These are phyloP conservation scores for Pseudozyma sp. DNA, from an alignment of 1,284 basidiomycete species.

Conservation along the genomic window DNA sequence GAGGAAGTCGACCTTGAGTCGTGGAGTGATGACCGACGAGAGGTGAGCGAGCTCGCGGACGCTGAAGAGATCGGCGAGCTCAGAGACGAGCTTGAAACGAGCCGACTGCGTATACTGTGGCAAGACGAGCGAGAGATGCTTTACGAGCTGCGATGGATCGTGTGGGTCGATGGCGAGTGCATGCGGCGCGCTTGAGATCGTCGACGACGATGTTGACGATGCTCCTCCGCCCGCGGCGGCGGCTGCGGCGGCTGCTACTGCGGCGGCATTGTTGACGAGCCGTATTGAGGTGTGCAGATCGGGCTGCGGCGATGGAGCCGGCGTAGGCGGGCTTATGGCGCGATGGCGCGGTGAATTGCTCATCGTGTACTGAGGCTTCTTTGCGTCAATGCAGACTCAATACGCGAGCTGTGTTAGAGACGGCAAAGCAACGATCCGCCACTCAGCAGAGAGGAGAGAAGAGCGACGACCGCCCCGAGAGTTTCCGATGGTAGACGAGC, in stretches of 20 bases:
- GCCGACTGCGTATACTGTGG: slow-evolving; percentile 49
- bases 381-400: neutral
- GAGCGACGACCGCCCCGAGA: no score
- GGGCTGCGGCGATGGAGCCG: slow-evolving; percentile 63
- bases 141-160: slow-evolving; percentile 46
- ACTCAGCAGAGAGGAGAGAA: no score
- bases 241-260: slow-evolving; percentile 22
- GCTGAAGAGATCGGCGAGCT: slow-evolving; percentile 69
- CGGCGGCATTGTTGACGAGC: slow-evolving; percentile 48
- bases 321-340: slow-evolving; percentile 61
- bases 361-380: slow-evolving; percentile 21
- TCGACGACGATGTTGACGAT: slow-evolving; percentile 7
- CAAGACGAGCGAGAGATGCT: slow-evolving; percentile 46
- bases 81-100: slow-evolving; percentile 54
- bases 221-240: neutral
- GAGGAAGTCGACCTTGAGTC: slow-evolving; percentile 88
- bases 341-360: slow-evolving; percentile 53
- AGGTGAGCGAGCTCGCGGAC: slow-evolving; percentile 83
- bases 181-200: slow-evolving; percentile 13
- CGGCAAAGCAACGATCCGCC: no score
- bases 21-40: slow-evolving; percentile 78
- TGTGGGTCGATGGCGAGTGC: slow-evolving; percentile 33
- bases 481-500: no score
- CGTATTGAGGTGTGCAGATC: slow-evolving; percentile 47
- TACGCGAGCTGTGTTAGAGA: no score